Evolutionary conservation across 345 rosid genomes (phyloP).

Genomic region (Trapa incisa): DNA sequence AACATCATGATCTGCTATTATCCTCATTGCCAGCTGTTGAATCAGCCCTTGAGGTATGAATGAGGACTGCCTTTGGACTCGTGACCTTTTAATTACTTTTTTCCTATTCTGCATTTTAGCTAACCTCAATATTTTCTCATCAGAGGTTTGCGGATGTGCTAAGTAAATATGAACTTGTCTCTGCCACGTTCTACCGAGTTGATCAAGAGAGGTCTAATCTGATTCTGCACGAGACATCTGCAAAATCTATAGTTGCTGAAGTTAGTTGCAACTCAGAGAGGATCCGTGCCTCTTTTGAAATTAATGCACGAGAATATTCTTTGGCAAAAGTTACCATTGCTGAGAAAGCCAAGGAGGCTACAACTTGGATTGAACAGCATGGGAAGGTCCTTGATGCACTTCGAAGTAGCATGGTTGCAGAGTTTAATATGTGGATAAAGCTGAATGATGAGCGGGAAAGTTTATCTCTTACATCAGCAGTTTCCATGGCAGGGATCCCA

Average conservation of each 20-base stretch:
- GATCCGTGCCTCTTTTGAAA: conserved; percentile 48
- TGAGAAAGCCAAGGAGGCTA: conserved; percentile 81
- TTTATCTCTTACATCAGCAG: conserved; percentile 71
- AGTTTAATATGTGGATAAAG: conserved; percentile 34
- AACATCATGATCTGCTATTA: conserved; percentile 81
- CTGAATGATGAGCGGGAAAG: conserved; percentile 37
- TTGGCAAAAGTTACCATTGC: conserved; percentile 54
- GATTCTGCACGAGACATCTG: conserved; percentile 60
- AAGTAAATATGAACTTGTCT: conserved; percentile 56
- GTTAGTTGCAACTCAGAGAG: conserved; percentile 57
- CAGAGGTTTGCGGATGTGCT: conserved; percentile 71
- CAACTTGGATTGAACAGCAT: conserved; percentile 75
- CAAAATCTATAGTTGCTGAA: conserved; percentile 72
- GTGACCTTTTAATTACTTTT: neutral
- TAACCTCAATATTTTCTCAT: conserved; percentile 18
- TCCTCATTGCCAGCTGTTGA: conserved; percentile 66
- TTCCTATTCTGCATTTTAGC: conserved; percentile 6
- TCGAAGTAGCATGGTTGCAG: conserved; percentile 55
- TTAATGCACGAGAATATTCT: conserved; percentile 68
- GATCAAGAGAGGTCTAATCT: conserved; percentile 79
- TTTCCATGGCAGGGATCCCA: conserved; percentile 66
- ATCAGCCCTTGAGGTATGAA: conserved; percentile 67
- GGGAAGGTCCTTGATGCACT: conserved; percentile 73
- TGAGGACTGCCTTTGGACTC: neutral
- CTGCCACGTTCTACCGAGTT: conserved; percentile 52